Evolutionary conservation across 768 basidiomycete species (phyloP).

Genomic region (Kwoniella shandongensis): DNA sequence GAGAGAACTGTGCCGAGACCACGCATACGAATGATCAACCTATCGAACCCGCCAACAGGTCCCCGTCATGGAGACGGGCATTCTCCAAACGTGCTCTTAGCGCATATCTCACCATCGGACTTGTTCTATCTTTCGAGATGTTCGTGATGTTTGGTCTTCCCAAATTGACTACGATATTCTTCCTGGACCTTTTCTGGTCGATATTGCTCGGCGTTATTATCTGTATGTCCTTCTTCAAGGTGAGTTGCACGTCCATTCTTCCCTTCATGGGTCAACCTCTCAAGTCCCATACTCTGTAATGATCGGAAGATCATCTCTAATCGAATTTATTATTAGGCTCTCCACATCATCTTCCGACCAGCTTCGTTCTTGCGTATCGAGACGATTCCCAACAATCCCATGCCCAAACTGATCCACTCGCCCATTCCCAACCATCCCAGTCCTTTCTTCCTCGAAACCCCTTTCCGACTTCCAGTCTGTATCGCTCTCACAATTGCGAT

Average conservation of each 20-base stretch:
- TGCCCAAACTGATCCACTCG: neutral
- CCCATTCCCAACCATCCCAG: neutral
- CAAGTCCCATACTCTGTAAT: too few relatives aligned
- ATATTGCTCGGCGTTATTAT: neutral
- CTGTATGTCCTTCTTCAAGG: too few relatives aligned
- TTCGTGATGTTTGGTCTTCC: slow-evolving; percentile 1
- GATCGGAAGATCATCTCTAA: too few relatives aligned
- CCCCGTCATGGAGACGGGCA: neutral
- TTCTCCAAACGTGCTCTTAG: neutral
- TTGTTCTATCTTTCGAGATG: neutral
- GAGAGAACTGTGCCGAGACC: neutral
- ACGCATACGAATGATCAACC: neutral
- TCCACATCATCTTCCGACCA: slow-evolving; percentile 3
- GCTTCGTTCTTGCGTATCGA: neutral
- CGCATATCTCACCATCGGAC: neutral
- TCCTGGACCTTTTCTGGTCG: neutral
- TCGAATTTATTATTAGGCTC: neutral
- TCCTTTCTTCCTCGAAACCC: neutral
- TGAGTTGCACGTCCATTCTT: too few relatives aligned
- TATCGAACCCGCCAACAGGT: neutral
- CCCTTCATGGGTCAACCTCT: too few relatives aligned
- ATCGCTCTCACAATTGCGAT: neutral
- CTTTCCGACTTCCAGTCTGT: neutral
- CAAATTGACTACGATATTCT: neutral
- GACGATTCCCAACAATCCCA: neutral